These are phyloP conservation scores for Cercophora scortea DNA, from an alignment of 495 filamentous ascomycete genomes.

Conservation along the genomic window DNA sequence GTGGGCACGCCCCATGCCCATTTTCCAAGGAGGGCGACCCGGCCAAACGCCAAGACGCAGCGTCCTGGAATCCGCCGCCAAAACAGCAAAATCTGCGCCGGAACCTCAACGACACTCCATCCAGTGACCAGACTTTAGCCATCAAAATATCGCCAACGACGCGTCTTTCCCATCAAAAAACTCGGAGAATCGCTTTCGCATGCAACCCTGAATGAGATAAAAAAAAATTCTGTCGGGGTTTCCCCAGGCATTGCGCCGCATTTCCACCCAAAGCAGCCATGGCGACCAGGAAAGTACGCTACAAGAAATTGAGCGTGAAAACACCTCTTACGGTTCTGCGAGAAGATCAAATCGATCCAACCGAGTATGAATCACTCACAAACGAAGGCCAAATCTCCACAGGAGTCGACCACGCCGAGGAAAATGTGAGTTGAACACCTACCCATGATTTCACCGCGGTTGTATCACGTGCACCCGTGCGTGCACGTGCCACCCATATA, in stretches of 20 bases:
- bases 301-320: slow-evolving; percentile 87
- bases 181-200: slow-evolving; percentile 46
- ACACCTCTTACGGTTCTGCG: slow-evolving; percentile 76
- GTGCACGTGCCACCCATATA: slow-evolving; percentile 43
- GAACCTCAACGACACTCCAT: slow-evolving; percentile 61
- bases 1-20: slow-evolving; percentile 10
- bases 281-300: slow-evolving; percentile 66
- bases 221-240: slow-evolving; percentile 35
- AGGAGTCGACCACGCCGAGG: slow-evolving; percentile 92
- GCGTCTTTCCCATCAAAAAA: slow-evolving; percentile 47
- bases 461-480: slow-evolving; percentile 22
- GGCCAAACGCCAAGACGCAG: slow-evolving; percentile 22
- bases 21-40: background rate
- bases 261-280: slow-evolving; percentile 45
- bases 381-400: slow-evolving; percentile 72
- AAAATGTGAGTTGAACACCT: slow-evolving; percentile 71
- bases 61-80: slow-evolving; percentile 19
- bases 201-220: slow-evolving; percentile 42
- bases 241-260: slow-evolving; percentile 37
- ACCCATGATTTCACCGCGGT: slow-evolving; percentile 31
- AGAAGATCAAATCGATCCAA: slow-evolving; percentile 83
- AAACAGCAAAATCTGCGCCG: slow-evolving; percentile 40
- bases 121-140: slow-evolving; percentile 42
- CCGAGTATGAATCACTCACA: slow-evolving; percentile 47
- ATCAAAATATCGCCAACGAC: slow-evolving; percentile 52